Percentiles rank a stretch among this genome's conserved stretches.
phyloP scores from a whole-genome alignment of 768 basidiomycete genomes.

The Russula sp. region DNA sequence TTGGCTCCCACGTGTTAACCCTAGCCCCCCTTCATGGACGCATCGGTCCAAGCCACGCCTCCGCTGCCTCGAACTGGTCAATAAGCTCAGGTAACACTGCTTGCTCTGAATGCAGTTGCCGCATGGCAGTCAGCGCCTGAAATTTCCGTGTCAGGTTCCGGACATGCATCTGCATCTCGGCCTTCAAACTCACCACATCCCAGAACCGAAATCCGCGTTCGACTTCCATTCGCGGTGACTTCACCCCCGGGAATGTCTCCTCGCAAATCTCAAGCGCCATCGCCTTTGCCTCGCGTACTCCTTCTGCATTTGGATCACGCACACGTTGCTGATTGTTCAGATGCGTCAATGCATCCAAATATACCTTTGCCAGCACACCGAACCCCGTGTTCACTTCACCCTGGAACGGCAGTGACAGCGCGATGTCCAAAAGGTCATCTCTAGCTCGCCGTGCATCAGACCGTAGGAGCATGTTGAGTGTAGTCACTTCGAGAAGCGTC shows the following conservation, averaged over 20 bases:
- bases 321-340: constrained; percentile 76
- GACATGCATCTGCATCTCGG: constrained; percentile 14
- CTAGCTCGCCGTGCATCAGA: constrained; percentile 80
- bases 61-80: constrained; percentile 93
- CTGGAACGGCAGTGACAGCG: constrained; percentile 91
- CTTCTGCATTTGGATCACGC: constrained; percentile 68
- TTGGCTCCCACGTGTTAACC: constrained; percentile 7
- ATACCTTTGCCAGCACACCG: constrained; percentile 94
- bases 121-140: constrained; percentile 82
- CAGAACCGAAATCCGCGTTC: constrained; percentile 98
- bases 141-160: constrained; percentile 19
- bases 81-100: constrained; percentile 81
- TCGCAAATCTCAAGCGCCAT: constrained; percentile 90
- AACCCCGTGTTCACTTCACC: constrained; percentile 96
- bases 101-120: constrained; percentile 79
- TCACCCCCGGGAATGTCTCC: constrained; percentile 91
- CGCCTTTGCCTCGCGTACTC: constrained; percentile 75
- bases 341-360: constrained; percentile 87
- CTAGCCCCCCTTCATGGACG: constrained; percentile 49
- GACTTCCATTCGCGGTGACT: constrained; percentile 79
- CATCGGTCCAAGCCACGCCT: constrained; percentile 91
- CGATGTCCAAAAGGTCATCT: constrained; percentile 89
- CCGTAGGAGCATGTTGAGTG: constrained; percentile 88
- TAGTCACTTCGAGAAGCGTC: constrained; percentile 83
- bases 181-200: constrained; percentile 73